Conservation (phyloP, 148 eudicot species). For the Amaranthus hypochondriacus region DNA sequence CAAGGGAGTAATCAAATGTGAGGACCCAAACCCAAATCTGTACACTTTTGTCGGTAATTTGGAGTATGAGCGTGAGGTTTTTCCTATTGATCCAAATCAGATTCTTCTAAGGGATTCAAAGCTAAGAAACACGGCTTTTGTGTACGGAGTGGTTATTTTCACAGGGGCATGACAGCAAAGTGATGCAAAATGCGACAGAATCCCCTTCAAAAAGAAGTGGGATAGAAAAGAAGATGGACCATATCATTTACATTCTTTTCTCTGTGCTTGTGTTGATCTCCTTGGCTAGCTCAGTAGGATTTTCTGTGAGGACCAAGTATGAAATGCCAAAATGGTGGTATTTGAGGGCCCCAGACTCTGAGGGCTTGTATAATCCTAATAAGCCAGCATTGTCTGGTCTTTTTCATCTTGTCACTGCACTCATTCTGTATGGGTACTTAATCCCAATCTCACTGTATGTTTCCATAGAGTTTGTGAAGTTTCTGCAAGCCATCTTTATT, state of each 20-base stretch:
- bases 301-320: constrained; percentile 46
- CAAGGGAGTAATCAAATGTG: constrained; percentile 58
- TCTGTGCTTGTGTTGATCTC: constrained; percentile 76
- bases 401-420: constrained; percentile 79
- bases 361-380: constrained; percentile 45
- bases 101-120: constrained; percentile 88
- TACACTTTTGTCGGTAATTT: constrained; percentile 93
- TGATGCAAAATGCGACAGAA: constrained; percentile 84
- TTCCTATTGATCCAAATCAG: constrained; percentile 86
- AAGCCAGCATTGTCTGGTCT: constrained; percentile 52
- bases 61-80: constrained; percentile 65
- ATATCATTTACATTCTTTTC: constrained; percentile 78
- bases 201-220: constrained; percentile 90
- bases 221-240: constrained; percentile 84
- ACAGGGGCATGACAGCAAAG: constrained; percentile 95
- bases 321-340: constrained; percentile 85
- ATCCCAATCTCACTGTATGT: constrained; percentile 94
- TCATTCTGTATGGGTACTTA: constrained; percentile 80
- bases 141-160: constrained; percentile 87
- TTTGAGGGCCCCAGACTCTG: constrained; percentile 39
- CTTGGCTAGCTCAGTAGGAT: constrained; percentile 74
- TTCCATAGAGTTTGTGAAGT: constrained; percentile 93
- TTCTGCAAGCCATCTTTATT: constrained; percentile 83
- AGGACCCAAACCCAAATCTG: constrained; percentile 84
- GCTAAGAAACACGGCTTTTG: constrained; percentile 73